phyloP scores from a whole-genome alignment of 331 rosid species.

The Prunus yedoensis region DNA sequence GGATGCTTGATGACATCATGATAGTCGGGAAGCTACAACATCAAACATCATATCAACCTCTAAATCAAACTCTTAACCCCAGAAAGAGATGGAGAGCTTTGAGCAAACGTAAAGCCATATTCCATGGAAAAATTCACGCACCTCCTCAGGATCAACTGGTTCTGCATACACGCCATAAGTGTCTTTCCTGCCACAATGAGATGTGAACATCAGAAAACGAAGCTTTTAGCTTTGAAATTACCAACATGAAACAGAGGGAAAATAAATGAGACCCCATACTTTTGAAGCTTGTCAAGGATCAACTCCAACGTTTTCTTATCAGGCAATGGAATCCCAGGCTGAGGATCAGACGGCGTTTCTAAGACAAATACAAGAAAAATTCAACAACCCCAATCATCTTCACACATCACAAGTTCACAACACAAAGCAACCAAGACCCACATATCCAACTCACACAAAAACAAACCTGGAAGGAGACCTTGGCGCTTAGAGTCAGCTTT shows the following conservation, averaged over 20 bases:
- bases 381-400: slow-evolving; percentile 17
- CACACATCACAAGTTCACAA: not conserved
- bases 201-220: slow-evolving; percentile 22
- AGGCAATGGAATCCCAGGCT: slow-evolving; percentile 59
- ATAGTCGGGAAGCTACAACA: slow-evolving; percentile 87
- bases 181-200: slow-evolving; percentile 78
- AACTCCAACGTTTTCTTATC: slow-evolving; percentile 75
- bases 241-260: slow-evolving; percentile 11
- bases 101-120: slow-evolving; percentile 21
- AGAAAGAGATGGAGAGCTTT: not conserved
- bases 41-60: slow-evolving; percentile 35
- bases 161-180: slow-evolving; percentile 86
- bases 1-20: slow-evolving; percentile 87
- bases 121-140: slow-evolving; percentile 24
- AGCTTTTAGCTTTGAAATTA: not conserved
- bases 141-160: slow-evolving; percentile 99
- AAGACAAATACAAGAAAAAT: slow-evolving; percentile 25
- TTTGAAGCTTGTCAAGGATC: slow-evolving; percentile 90
- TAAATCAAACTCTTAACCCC: slow-evolving; percentile 28
- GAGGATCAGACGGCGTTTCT: slow-evolving; percentile 56
- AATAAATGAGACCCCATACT: slow-evolving; percentile 45
- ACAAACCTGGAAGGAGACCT: slow-evolving; percentile 73
- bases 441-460: slow-evolving; percentile 13
- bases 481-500: slow-evolving; percentile 70
- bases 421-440: slow-evolving; percentile 10